Evolutionary conservation across 768 basidiomycete species (phyloP), one percentile per base, ranked within the genome.

Genomic region (Rhizopogon salebrosus): DNA sequence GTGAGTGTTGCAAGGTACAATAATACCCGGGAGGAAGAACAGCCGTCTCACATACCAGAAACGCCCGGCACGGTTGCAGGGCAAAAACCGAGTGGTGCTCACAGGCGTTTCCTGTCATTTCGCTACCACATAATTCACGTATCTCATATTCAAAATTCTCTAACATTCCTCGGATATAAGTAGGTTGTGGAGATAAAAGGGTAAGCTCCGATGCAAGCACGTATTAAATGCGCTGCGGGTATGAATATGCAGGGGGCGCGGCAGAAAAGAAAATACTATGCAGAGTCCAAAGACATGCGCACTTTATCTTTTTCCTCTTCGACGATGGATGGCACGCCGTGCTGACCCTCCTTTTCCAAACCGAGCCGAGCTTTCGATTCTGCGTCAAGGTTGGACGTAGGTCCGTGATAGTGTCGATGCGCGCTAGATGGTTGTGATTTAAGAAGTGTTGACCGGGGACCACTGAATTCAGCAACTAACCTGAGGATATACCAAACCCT

Each of bases 321-420:
- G 6, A 31, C 36, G 40, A 10, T 39, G 35, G 41, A 49, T 11
- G 16, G 11, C 29, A 14, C 22, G 20, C 26, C 36, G 16, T 14
- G 14, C 27, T n/a, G 27, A 22, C 11, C 27, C 3, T n/a, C 38
- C 16, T 54, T 23, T 8, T 10, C 41, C 18, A 29, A 13, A 4
- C 40, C 56, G 4, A 49, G 41, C 37, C 38, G 54, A 20, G 26
- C 36, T 51, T 39, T 50, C 34, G 54, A 43, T 35, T 45, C 54
- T 11, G 18, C 51, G 36, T 57, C 55, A 29, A 82, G 62, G 62
- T 81, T 79, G 45, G 80, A 79, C 53, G 72, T 70, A 6, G 82
- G 82, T 13, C 82, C 82, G 45, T 69, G 68, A 59, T 83, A 84
- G 57, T 82, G 78, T 49, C 65, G 74, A 52, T 75, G 76, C 16